Conservation (phyloP, 2,329 filamentous ascomycete species). For the Fusarium sulawesiense region DNA sequence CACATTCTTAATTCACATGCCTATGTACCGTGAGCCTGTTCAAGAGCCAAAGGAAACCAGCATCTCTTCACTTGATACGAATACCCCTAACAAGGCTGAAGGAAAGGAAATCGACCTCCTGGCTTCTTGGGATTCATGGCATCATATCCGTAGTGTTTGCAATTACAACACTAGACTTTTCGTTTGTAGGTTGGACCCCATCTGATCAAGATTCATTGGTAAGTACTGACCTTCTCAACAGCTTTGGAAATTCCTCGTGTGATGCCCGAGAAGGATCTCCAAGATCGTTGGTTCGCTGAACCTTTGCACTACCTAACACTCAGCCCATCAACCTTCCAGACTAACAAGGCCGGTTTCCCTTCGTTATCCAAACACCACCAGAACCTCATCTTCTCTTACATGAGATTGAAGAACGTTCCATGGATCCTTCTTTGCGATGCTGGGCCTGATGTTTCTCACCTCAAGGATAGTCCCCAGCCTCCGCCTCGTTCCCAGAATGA, state of each 20-base stretch:
- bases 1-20: slow-evolving; percentile 82
- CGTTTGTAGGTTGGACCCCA: slow-evolving; percentile 73
- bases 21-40: slow-evolving; percentile 81
- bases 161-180: slow-evolving; percentile 84
- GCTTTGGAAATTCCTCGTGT: slow-evolving; percentile 68
- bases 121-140: slow-evolving; percentile 93
- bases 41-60: slow-evolving; percentile 64
- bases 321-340: slow-evolving; percentile 64
- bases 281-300: slow-evolving; percentile 76
- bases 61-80: slow-evolving; percentile 58
- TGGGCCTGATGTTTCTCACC: slow-evolving; percentile 59
- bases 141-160: slow-evolving; percentile 85
- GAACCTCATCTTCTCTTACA: slow-evolving; percentile 69
- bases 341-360: slow-evolving; percentile 70
- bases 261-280: slow-evolving; percentile 69
- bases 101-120: slow-evolving; percentile 73
- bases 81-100: slow-evolving; percentile 48
- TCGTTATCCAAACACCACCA: slow-evolving; percentile 72
- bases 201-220: not conserved
- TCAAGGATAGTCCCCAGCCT: slow-evolving; percentile 42
- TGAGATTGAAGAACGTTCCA: slow-evolving; percentile 71
- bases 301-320: slow-evolving; percentile 72
- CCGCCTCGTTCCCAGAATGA: slow-evolving; percentile 58
- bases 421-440: slow-evolving; percentile 73
- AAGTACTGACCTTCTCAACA: slow-evolving; percentile 43